Evolutionary conservation across 139 green algal species (phyloP).

Genomic region (Auxenochlorella pyrenoidosa): DNA sequence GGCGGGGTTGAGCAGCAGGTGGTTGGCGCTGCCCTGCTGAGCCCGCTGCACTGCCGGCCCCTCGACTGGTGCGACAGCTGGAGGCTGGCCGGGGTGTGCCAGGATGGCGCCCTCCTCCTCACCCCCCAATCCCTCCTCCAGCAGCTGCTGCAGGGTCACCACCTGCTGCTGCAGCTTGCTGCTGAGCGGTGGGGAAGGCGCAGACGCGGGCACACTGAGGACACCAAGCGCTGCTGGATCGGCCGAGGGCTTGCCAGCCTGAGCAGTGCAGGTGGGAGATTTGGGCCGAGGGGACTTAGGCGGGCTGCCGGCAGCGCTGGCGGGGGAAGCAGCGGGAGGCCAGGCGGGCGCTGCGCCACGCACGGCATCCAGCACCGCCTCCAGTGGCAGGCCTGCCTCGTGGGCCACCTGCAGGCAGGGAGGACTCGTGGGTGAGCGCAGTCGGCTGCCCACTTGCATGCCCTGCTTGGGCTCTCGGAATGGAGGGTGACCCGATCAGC

Average conservation of each 20-base stretch:
- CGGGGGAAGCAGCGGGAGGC: neutral
- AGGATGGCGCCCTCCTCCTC: neutral
- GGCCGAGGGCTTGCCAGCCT: too few relatives aligned
- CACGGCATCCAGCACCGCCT: neutral
- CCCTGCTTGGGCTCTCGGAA: too few relatives aligned
- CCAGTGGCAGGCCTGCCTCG: neutral
- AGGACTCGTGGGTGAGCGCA: neutral
- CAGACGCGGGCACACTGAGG: neutral
- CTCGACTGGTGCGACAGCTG: too few relatives aligned
- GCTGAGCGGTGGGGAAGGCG: too few relatives aligned
- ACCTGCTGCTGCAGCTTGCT: slow-evolving; percentile 10
- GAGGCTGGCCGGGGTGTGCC: neutral
- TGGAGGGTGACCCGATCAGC: too few relatives aligned
- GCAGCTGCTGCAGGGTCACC: slow-evolving; percentile 14
- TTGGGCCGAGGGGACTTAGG: neutral
- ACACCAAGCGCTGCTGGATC: too few relatives aligned
- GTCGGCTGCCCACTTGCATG: too few relatives aligned
- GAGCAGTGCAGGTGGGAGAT: neutral
- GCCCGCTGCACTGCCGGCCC: neutral
- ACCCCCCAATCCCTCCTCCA: neutral
- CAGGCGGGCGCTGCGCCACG: neutral
- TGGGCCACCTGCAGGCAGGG: neutral
- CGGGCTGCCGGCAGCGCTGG: neutral
- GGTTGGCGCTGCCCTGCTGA: neutral
- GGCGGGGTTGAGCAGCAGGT: neutral